Percentiles rank a stretch among this genome's conserved stretches.
Evolutionary conservation across 371 early-diverging fungal species (phyloP).

Genomic region (Blakeslea trispora): DNA sequence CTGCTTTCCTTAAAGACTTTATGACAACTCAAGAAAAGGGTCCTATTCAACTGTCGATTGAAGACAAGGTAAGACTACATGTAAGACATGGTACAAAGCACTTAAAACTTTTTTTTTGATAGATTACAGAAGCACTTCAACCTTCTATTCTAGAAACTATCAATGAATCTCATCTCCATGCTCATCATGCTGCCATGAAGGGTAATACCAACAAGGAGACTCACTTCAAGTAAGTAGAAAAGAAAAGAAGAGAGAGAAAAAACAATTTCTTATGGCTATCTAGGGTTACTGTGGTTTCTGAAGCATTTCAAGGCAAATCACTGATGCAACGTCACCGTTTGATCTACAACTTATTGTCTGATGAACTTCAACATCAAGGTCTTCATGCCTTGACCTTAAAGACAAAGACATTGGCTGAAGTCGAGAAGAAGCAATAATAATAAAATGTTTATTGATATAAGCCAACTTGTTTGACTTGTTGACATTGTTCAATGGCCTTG

Average conservation of each 20-base stretch:
- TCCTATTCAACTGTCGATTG: conserved; percentile 45
- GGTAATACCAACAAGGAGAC: conserved; percentile 74
- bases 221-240: conserved; percentile 62
- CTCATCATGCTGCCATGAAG: conserved; percentile 77
- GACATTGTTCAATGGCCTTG: conserved; percentile 26
- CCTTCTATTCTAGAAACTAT: conserved; percentile 63
- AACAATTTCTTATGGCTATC: no score
- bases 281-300: conserved; percentile 69
- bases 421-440: conserved; percentile 34
- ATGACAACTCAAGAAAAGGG: conserved; percentile 43
- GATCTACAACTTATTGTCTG: conserved; percentile 59
- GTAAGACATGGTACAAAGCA: no score
- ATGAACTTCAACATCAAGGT: conserved; percentile 56
- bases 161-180: conserved; percentile 76
- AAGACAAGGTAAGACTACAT: conserved; percentile 45
- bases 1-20: conserved; percentile 24
- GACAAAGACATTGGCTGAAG: conserved; percentile 62
- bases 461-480: conserved; percentile 12
- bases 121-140: conserved; percentile 55
- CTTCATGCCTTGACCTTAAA: conserved; percentile 66
- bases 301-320: conserved; percentile 61
- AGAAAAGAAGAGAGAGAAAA: no score
- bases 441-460: conserved; percentile 13
- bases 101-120: not conserved
- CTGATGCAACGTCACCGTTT: conserved; percentile 72